Percentiles rank a stretch among this genome's conserved stretches.
Evolutionary conservation across 768 basidiomycete genomes (phyloP).

Genomic region (Filobasidium floriforme): DNA sequence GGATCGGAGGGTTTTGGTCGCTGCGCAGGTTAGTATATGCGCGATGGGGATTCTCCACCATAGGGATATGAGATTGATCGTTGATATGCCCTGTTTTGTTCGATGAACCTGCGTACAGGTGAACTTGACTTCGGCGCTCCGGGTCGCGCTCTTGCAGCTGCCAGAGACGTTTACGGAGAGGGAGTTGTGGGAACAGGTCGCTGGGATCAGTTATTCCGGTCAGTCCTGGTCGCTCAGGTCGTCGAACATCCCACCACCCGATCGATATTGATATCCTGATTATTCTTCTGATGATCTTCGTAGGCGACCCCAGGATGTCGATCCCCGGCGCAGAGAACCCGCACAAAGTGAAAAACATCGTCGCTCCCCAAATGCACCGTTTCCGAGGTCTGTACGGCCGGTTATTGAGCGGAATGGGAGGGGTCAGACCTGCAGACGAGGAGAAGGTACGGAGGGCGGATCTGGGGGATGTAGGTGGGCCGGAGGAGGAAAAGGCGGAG

Average conservation of each 20-base stretch:
- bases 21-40: slow-evolving; percentile 86
- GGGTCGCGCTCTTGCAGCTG: slow-evolving; percentile 79
- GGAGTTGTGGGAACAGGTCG: slow-evolving; percentile 74
- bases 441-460: neutral
- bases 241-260: too few species aligned
- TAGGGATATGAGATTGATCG: too few species aligned
- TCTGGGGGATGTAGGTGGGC: slow-evolving; percentile 2
- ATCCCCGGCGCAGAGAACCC: slow-evolving; percentile 88
- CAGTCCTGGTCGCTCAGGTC: slow-evolving; percentile 16
- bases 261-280: neutral
- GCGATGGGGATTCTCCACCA: too few species aligned
- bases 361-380: slow-evolving; percentile 64
- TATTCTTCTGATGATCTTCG: neutral
- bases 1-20: slow-evolving; percentile 79
- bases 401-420: slow-evolving; percentile 51
- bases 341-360: slow-evolving; percentile 88
- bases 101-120: slow-evolving; percentile 93
- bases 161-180: slow-evolving; percentile 73
- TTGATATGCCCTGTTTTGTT: too few species aligned
- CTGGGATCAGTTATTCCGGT: slow-evolving; percentile 67
- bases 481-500: neutral
- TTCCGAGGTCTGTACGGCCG: slow-evolving; percentile 77
- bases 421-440: slow-evolving; percentile 10
- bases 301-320: slow-evolving; percentile 83
- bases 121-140: slow-evolving; percentile 82